Base-by-base conservation (phyloP, 129 eudicot species). In the Dittrichia graveolens region DNA sequence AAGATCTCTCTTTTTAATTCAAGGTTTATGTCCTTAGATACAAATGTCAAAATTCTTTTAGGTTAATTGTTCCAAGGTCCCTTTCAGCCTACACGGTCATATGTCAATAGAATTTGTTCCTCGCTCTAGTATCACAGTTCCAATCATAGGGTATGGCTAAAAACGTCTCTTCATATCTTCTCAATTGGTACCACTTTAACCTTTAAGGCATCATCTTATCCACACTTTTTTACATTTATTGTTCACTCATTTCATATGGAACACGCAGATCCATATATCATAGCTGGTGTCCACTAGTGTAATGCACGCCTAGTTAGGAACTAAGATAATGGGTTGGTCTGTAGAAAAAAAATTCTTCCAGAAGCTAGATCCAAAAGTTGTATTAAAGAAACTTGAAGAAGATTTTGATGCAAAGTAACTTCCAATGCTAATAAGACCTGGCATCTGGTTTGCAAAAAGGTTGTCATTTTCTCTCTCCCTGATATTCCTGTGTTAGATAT, bases 311-410 rank as follows among this genome's bases (percentile, higher is more conserved):
- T 6, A 5, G 56, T 46, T 66, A 55, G 72, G 34, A 67, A 48
- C 44, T 67, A 67, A 49, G 57, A 37, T 48, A 67, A 48, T 14
- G 34, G 12, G 59, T 47, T 45, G 63, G 37, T 53, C 38, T 5
- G 14, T 3, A 10, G 34, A 69, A 49, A 65, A 13, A 39, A 12
- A 16, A 24, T 24, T 50, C 39, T 69, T 40, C 40, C 4, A 1
- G 7, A 52, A 50, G 48, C 40, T 50, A 40, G 13, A 18, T 40
- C 9, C 1, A 12, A 61, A 61, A 16, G 12, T 39, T 48, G 13
- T 59, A 47, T 54, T 12, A 73, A 37, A 8, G 78, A 73, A 24
- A 16, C 46, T 48, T 46, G 61, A n/a, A 73, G 37, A 57, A 14
- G 66, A 11, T 42, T 19, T 71, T 54, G 10, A 44, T 16, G 5